Evolutionary conservation across 306 rosid genomes (phyloP).

Genomic region (Ormosia semicastrata): DNA sequence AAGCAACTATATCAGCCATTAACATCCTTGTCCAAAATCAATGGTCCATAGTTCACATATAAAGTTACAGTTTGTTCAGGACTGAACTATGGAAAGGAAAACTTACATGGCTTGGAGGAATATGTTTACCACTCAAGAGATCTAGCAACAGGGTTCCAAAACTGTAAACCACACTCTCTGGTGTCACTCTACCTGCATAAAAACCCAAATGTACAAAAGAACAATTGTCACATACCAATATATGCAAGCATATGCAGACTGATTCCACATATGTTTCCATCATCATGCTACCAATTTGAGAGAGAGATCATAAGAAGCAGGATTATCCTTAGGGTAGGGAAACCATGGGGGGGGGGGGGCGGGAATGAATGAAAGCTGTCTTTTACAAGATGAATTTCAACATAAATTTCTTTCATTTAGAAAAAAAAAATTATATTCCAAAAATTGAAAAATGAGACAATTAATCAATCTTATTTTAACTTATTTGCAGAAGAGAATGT

Average conservation of each 20-base stretch:
- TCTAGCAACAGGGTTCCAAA: constrained; percentile 89
- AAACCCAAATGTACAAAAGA: neutral
- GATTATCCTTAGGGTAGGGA: neutral
- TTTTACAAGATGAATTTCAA: neutral
- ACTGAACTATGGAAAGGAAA: constrained; percentile 5
- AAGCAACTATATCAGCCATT: constrained; percentile 5
- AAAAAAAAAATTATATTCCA: neutral
- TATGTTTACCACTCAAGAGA: constrained; percentile 93
- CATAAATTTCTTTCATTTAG: neutral
- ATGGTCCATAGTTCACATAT: neutral
- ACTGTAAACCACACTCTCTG: constrained; percentile 89
- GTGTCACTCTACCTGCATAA: constrained; percentile 83
- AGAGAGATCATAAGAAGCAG: neutral
- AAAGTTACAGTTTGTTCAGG: neutral
- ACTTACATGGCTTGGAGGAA: constrained; percentile 92
- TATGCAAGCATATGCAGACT: neutral
- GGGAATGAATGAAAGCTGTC: neutral
- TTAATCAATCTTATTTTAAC: neutral
- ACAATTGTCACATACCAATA: neutral
- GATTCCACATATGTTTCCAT: neutral
- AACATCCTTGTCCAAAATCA: neutral
- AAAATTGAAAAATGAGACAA: neutral
- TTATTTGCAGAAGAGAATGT: neutral
- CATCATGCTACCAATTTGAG: neutral
- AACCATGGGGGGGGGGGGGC: neutral